Evolutionary conservation across 163 green algal species (phyloP).

Genomic region (Volvox carteri): DNA sequence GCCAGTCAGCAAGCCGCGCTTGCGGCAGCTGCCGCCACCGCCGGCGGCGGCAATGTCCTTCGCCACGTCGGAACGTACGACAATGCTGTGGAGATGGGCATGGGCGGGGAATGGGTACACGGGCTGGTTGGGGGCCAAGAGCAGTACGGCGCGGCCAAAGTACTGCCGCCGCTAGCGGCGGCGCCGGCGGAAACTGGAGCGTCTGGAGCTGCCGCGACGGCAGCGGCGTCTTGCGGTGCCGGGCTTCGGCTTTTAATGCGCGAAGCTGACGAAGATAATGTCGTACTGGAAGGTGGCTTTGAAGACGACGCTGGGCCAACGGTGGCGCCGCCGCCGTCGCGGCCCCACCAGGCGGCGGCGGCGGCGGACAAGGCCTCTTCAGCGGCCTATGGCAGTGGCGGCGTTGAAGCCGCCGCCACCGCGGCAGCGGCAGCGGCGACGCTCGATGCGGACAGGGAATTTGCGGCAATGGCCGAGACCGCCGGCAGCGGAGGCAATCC

Average conservation of each 20-base stretch:
- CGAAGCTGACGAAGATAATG: not conserved
- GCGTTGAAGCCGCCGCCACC: not conserved
- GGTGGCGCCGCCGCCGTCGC: not conserved
- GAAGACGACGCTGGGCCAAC: not conserved
- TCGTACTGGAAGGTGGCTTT: conserved; percentile 33
- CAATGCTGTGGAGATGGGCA: conserved; percentile 42
- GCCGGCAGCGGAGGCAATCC: not conserved
- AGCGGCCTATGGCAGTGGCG: not conserved
- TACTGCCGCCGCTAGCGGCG: too few species aligned
- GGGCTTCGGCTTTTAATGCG: not conserved
- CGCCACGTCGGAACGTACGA: conserved; percentile 41
- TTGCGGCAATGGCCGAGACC: conserved; percentile 6
- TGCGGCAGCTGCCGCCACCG: not conserved
- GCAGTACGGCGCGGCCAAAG: not conserved
- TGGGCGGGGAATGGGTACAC: conserved; percentile 49
- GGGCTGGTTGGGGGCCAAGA: not conserved
- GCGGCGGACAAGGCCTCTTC: not conserved
- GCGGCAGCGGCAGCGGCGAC: not conserved
- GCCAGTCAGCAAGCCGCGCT: not conserved
- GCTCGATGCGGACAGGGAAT: not conserved
- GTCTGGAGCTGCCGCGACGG: not conserved
- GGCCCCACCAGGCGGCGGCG: not conserved
- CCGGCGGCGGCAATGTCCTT: conserved; percentile 10
- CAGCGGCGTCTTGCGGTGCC: not conserved
- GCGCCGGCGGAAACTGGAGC: not conserved